phyloP scores from a whole-genome alignment of 75 land plant genomes.

The Pinus albicaulis region DNA sequence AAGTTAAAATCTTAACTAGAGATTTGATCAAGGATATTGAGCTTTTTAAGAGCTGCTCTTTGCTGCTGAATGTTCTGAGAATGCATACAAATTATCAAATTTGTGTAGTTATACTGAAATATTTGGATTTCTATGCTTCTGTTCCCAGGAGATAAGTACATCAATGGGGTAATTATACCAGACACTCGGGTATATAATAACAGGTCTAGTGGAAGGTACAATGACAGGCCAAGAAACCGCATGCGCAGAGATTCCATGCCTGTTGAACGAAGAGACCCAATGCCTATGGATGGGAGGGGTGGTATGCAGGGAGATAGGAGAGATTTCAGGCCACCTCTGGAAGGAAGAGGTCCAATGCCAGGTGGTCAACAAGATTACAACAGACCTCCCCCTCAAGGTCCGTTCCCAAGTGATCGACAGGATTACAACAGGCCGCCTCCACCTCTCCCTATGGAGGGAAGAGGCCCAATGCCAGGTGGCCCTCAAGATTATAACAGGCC shows the following conservation, averaged over 20 bases:
- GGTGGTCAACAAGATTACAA: conserved; percentile 1
- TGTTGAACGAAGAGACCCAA: conserved; percentile 4
- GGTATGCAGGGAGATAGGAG: background rate
- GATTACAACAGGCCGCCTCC: background rate
- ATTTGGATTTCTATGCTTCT: background rate
- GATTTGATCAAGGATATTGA: too few species aligned
- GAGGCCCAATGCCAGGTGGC: background rate
- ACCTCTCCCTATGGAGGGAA: conserved; percentile 2
- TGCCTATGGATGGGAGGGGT: background rate
- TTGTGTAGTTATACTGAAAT: background rate
- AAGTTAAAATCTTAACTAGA: too few species aligned
- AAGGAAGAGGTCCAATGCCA: background rate
- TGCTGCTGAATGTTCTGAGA: too few species aligned
- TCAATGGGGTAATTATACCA: conserved; percentile 12
- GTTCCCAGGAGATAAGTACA: conserved; percentile 8
- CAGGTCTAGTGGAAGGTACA: conserved; percentile 6
- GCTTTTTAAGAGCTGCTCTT: too few species aligned
- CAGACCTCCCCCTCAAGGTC: background rate
- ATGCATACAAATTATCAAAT: too few species aligned
- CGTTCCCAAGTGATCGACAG: background rate
- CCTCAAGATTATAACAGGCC: conserved; percentile 4
- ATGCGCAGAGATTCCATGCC: conserved; percentile 5
- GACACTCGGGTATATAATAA: conserved; percentile 11
- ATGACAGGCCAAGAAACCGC: conserved; percentile 6
- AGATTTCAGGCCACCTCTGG: conserved; percentile 7